Base-by-base conservation (phyloP, 352 stramenopile species). In the Phytophthora macrochlamydospora region DNA sequence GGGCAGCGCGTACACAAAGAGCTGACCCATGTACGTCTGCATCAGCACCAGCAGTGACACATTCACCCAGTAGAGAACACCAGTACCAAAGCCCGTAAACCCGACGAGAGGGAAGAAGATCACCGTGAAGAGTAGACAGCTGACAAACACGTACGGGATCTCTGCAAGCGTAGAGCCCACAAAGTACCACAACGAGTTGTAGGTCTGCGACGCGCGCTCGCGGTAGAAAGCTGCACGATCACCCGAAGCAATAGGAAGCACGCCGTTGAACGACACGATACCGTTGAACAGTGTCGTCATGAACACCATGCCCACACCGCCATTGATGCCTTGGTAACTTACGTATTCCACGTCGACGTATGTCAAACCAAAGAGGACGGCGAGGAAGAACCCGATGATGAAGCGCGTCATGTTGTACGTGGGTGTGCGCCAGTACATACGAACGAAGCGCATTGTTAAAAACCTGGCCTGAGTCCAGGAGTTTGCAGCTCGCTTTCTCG, bases 341-440 rank as follows among this genome's bases (percentile, higher is more conserved):
- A 53, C 52, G 59, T 78, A 85, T n/a, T 79, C 56, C 18, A 62
- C 33, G 30, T 75, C 51, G 30, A 76, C 7, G 52, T 86, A 96
- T 13, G 91, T 65, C 4, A 91, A 71, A 8, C 75, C 73, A 35
- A 97, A 90, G 8, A 97, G 60, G 3, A 97, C 51, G 2, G 76
- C 88, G 29, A 97, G 75, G 97, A 98, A 38, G n/a, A 69, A 44
- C 46, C 13, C 84, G 7, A 94, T 64, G 9, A 89, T 58, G 3
- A 89, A 62, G 13, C 92, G 81, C 6, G 85, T 85, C 7, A 92
- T 40, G 72, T 96, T 97, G 75, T 98, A 98, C 57, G 78, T 77
- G 30, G 91, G 88, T n/a, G 80, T 93, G 37, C 92, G 81, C 81
- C 81, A 97, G 67, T 97, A 97, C 46, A 87, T 78, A 67, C 44